Base-by-base conservation (phyloP, 2,329 filamentous ascomycete species). In the Ophiostoma montium region DNA sequence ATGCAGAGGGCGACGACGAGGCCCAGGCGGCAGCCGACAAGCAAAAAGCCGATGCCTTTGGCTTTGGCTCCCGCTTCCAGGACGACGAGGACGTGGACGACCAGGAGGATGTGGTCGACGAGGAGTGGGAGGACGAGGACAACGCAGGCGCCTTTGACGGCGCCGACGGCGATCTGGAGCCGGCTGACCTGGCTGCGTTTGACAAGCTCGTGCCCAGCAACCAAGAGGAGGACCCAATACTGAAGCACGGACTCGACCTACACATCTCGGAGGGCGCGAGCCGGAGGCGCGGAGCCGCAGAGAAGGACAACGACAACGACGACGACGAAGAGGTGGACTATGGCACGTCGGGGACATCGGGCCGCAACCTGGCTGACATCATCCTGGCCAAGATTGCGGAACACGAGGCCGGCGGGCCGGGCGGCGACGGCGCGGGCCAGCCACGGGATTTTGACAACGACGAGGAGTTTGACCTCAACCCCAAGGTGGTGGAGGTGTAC, bases 301-400 rank as follows among this genome's bases (percentile, higher is more conserved):
- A 27, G 23, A 8, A 27, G 5, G 8, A 27, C 15, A 61, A 61
- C 49, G 23, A 27, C 23, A 27, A 27, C 15, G 61, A 61, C 49
- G 61, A 66, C 30, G 67, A 71, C 33, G 68, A 74, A 51, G 72
- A 41, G 15, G 21, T 5, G 1, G 31, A 30, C 27, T 18, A 23
- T 16, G 16, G 15, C 36, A 11, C 44, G 8, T 8, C 47, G 15
- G 30, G 27, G 13, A 35, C 48, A 36, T 75, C 50, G 5, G 46
- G 53, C 13, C 86, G 84, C 54, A 95, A 96, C 63, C 71, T 98
- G 50, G 88, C 92, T 15, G 89, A 95, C 60, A 70, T 98, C 54
- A 98, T 98, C 55, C 69, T 98, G 51, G 82, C 90, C 61, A 95
- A 94, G 67, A 98, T 98, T 61, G 87, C 88, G 5, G 83, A 85